phyloP scores from a whole-genome alignment of 176 grass and related monocot species.

The Phoenix dactylifera region DNA sequence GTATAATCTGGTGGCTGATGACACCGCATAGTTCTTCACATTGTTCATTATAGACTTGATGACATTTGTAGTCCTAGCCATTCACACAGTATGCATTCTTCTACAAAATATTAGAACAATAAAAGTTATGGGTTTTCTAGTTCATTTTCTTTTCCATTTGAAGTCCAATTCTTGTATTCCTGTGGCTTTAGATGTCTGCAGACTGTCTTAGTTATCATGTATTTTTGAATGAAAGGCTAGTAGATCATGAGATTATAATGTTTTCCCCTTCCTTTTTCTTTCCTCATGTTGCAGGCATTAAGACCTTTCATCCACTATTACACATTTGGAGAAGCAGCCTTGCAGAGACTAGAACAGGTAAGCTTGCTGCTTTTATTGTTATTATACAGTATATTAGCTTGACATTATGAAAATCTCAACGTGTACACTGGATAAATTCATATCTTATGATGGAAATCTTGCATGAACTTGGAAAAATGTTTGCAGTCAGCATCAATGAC shows the following conservation, averaged over 20 bases:
- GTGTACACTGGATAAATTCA: background rate
- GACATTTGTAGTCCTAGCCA: too few species aligned
- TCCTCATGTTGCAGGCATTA: constrained; percentile 41
- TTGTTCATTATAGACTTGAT: too few species aligned
- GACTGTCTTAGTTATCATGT: too few species aligned
- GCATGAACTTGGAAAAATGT: too few species aligned
- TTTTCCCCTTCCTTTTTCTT: background rate
- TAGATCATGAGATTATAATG: background rate
- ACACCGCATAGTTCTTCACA: too few species aligned
- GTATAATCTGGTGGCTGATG: too few species aligned
- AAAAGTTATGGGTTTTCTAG: too few species aligned
- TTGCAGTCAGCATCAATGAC: background rate
- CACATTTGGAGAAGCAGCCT: constrained; percentile 49
- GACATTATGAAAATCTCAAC: background rate
- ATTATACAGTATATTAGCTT: background rate
- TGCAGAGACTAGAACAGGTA: constrained; percentile 70
- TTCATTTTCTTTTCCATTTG: too few species aligned
- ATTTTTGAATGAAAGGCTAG: background rate
- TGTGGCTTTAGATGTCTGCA: too few species aligned
- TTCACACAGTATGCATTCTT: too few species aligned
- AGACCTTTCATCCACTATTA: constrained; percentile 87
- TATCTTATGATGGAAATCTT: background rate
- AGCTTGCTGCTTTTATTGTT: background rate
- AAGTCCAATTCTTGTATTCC: too few species aligned
- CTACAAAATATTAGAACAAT: too few species aligned